These are phyloP conservation scores for Trichophyton benhamiae DNA, from an alignment of 2,329 filamentous ascomycete genomes.

Conservation along the genomic window DNA sequence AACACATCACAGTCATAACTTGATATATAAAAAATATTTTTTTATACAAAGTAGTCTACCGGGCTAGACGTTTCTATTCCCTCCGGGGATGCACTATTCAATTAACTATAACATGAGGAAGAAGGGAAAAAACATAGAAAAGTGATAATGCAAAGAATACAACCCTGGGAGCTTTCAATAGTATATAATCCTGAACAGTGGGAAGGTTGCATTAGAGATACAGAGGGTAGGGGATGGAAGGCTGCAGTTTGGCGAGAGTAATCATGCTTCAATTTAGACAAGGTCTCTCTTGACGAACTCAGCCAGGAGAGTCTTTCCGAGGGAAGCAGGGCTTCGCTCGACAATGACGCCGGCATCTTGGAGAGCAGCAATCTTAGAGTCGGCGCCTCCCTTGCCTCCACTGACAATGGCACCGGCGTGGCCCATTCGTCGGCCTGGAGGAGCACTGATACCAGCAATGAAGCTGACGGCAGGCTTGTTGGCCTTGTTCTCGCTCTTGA, in stretches of 20 bases:
- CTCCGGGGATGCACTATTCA: conserved; percentile 3
- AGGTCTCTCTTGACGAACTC: conserved; percentile 95
- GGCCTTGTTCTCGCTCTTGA: conserved; percentile 79
- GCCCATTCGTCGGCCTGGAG: conserved; percentile 92
- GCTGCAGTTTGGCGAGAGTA: neutral
- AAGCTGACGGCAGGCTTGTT: conserved; percentile 97
- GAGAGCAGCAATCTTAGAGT: conserved; percentile 94
- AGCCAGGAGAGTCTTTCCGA: conserved; percentile 86
- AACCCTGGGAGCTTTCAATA: conserved; percentile 1
- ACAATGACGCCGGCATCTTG: conserved; percentile 90
- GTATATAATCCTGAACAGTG: neutral
- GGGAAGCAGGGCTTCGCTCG: conserved; percentile 79
- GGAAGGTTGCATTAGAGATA: neutral
- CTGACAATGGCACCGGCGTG: conserved; percentile 97
- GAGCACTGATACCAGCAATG: conserved; percentile 95
- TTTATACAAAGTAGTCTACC: conserved; percentile 1
- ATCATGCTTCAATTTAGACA: conserved; percentile 42
- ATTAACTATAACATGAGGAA: neutral
- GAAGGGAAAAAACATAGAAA: neutral
- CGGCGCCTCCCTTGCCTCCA: conserved; percentile 92
- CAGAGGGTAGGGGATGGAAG: neutral
- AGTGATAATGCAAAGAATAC: conserved; percentile 1
- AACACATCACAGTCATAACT: neutral
- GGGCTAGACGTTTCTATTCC: conserved; percentile 1
- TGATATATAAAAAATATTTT: neutral